Evolutionary conservation across 31 red algal genomes (phyloP).

Genomic region (Asparagopsis taxiformis): DNA sequence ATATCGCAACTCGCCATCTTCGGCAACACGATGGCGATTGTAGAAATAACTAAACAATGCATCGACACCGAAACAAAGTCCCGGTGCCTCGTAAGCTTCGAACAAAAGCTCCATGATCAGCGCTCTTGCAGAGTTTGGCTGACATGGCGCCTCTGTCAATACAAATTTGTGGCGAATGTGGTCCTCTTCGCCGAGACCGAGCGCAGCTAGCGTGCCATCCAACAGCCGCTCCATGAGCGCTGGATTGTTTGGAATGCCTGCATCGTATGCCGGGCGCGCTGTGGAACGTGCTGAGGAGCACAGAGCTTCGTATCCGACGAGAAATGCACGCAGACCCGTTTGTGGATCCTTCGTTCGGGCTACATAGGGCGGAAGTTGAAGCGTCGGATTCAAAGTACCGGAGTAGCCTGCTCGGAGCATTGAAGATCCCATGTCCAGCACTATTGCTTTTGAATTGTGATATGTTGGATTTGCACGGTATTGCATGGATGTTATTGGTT

Average conservation of each 20-base stretch:
- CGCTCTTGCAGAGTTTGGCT: conserved; percentile 73
- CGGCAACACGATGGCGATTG: conserved; percentile 26
- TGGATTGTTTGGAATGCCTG: conserved; percentile 65
- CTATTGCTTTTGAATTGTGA: conserved; percentile 51
- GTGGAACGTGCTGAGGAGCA: conserved; percentile 64
- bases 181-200: conserved; percentile 70
- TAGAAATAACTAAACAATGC: conserved; percentile 82
- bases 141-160: conserved; percentile 77
- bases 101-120: conserved; percentile 80
- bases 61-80: conserved; percentile 73
- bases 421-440: conserved; percentile 79
- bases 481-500: conserved; percentile 22
- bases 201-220: conserved; percentile 65
- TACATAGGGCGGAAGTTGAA: conserved; percentile 56
- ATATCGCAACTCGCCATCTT: conserved; percentile 33
- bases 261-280: conserved; percentile 64
- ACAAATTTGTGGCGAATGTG: conserved; percentile 58
- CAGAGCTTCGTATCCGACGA: conserved; percentile 75
- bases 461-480: conserved; percentile 41
- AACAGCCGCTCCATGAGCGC: conserved; percentile 77
- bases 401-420: conserved; percentile 84
- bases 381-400: conserved; percentile 18
- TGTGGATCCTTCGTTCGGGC: conserved; percentile 59
- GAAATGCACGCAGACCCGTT: conserved; percentile 60
- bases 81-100: conserved; percentile 78